phyloP scores from a whole-genome alignment of 495 filamentous ascomycete species.

The Rhypophila decipiens region DNA sequence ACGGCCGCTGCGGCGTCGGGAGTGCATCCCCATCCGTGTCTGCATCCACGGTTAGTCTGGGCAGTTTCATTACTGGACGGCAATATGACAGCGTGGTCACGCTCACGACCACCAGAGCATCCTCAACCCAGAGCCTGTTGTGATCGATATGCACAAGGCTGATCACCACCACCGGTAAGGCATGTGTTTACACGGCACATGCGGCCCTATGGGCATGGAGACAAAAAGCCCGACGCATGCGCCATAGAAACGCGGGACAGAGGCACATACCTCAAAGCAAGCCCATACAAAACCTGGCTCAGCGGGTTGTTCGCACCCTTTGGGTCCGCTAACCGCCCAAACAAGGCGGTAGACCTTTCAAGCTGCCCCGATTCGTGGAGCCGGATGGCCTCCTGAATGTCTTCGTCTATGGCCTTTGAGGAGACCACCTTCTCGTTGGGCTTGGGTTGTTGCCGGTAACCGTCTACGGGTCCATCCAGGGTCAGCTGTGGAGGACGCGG shows the following conservation, averaged over 20 bases:
- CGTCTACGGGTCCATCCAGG: slow-evolving; percentile 16
- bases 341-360: slow-evolving; percentile 73
- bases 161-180: too few relatives aligned
- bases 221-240: neutral
- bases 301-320: slow-evolving; percentile 84
- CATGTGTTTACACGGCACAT: too few relatives aligned
- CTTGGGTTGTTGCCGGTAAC: slow-evolving; percentile 3
- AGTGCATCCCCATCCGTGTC: slow-evolving; percentile 89
- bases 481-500: slow-evolving; percentile 17
- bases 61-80: slow-evolving; percentile 11
- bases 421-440: slow-evolving; percentile 28
- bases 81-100: slow-evolving; percentile 14
- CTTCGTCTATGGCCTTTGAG: slow-evolving; percentile 54
- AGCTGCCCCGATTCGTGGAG: slow-evolving; percentile 80
- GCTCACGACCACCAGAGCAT: slow-evolving; percentile 11
- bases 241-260: slow-evolving; percentile 1
- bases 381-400: slow-evolving; percentile 93
- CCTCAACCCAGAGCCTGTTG: neutral
- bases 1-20: slow-evolving; percentile 68
- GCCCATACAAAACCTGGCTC: slow-evolving; percentile 92
- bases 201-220: too few relatives aligned
- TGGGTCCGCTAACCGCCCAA: slow-evolving; percentile 79
- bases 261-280: slow-evolving; percentile 72
- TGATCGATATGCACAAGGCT: slow-evolving; percentile 3
- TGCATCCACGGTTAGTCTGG: slow-evolving; percentile 25